phyloP scores from a whole-genome alignment of 441 rosid species.

The Adansonia rubrostipa region DNA sequence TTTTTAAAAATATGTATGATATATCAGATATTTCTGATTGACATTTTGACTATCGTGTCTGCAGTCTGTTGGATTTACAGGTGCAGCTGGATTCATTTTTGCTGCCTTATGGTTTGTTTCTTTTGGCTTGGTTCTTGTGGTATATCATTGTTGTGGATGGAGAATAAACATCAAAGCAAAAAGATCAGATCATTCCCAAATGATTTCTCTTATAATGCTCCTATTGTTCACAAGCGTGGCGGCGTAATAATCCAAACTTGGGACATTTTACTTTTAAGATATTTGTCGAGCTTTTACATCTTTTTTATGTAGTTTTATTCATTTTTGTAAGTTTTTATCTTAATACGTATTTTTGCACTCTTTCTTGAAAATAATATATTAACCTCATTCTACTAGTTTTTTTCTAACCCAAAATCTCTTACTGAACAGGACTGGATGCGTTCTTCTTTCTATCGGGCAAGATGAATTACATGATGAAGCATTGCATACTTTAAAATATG shows the following conservation, averaged over 20 bases:
- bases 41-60: conserved; percentile 31
- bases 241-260: conserved; percentile 59
- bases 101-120: conserved; percentile 78
- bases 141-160: conserved; percentile 70
- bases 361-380: conserved; percentile 1
- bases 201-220: conserved; percentile 71
- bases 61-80: conserved; percentile 96
- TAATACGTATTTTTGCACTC: background rate
- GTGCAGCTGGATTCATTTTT: conserved; percentile 77
- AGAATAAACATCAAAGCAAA: conserved; percentile 55
- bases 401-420: conserved; percentile 14
- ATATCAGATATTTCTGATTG: background rate
- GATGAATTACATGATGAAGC: conserved; percentile 76
- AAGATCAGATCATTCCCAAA: conserved; percentile 48
- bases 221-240: conserved; percentile 80
- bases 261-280: conserved; percentile 2
- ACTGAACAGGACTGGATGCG: conserved; percentile 74
- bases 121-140: conserved; percentile 74
- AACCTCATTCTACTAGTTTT: background rate
- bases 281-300: background rate
- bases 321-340: background rate
- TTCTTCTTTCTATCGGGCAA: conserved; percentile 89
- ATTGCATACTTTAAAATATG: conserved; percentile 73
- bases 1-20: background rate
- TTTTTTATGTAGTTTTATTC: background rate